Evolutionary conservation across 2,329 filamentous ascomycete genomes (phyloP).

Genomic region (Fusarium foetens): DNA sequence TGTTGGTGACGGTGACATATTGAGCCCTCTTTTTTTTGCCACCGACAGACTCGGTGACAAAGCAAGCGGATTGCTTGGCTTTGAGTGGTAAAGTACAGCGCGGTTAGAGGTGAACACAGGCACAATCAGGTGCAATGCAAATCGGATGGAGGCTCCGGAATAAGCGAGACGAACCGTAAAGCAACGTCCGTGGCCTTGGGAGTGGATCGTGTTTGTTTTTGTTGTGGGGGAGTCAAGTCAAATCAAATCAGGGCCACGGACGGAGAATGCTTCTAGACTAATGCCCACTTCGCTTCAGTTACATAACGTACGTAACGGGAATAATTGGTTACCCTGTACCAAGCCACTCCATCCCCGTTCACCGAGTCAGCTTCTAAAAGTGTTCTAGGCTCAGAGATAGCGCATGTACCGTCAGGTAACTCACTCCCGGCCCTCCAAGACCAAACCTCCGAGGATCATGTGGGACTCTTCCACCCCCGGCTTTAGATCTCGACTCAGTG

Average conservation of each 20-base stretch:
- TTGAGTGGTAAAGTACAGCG: slow-evolving; percentile 9
- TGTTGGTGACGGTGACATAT: slow-evolving; percentile 12
- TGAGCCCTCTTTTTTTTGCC: slow-evolving; percentile 4
- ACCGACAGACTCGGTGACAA: slow-evolving; percentile 7
- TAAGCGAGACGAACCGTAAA: slow-evolving; percentile 17
- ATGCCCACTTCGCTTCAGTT: neutral
- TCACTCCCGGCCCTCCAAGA: slow-evolving; percentile 18
- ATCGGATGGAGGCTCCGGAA: slow-evolving; percentile 35
- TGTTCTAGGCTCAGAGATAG: slow-evolving; percentile 9
- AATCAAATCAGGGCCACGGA: too few relatives aligned
- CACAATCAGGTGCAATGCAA: slow-evolving; percentile 20
- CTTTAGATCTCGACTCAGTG: slow-evolving; percentile 35
- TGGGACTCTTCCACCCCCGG: slow-evolving; percentile 12
- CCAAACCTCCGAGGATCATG: slow-evolving; percentile 9
- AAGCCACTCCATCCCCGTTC: neutral
- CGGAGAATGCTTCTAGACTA: slow-evolving; percentile 16
- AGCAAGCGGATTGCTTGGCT: neutral
- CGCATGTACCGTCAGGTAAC: slow-evolving; percentile 29
- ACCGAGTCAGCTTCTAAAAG: slow-evolving; percentile 13
- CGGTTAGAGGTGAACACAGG: slow-evolving; percentile 4
- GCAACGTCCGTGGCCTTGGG: neutral
- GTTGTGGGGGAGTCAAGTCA: slow-evolving; percentile 33
- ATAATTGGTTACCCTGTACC: slow-evolving; percentile 26
- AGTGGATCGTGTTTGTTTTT: slow-evolving; percentile 34
- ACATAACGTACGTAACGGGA: neutral